These are phyloP conservation scores for Cyclostephanos invisitatus DNA, from an alignment of 108 stramenopile genomes.

Conservation along the genomic window DNA sequence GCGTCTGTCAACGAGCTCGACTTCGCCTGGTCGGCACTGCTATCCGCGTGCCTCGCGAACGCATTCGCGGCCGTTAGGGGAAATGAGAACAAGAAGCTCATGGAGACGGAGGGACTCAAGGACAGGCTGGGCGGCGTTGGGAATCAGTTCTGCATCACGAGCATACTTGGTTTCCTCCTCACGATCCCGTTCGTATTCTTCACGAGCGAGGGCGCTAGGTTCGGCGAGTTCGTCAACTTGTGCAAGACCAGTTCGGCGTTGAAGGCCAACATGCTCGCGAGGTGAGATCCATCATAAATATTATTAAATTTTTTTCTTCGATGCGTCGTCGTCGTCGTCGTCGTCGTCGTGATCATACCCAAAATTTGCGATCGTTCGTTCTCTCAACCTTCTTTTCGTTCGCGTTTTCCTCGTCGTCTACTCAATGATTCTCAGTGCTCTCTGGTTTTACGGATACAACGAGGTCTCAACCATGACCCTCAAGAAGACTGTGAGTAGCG, in stretches of 20 bases:
- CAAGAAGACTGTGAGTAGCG: slow-evolving; percentile 54
- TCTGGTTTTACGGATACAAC: slow-evolving; percentile 73
- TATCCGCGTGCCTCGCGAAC: slow-evolving; percentile 59
- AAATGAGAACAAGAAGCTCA: slow-evolving; percentile 68
- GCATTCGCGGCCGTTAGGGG: slow-evolving; percentile 62
- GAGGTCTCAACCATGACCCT: slow-evolving; percentile 68
- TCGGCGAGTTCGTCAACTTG: slow-evolving; percentile 42
- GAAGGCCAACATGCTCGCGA: slow-evolving; percentile 49
- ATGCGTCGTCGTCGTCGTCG: background rate
- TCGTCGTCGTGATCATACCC: background rate
- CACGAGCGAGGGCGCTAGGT: slow-evolving; percentile 39
- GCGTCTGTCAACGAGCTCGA: slow-evolving; percentile 64
- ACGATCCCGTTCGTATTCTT: slow-evolving; percentile 52
- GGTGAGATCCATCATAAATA: slow-evolving; percentile 8
- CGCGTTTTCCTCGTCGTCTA: slow-evolving; percentile 19
- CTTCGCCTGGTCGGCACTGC: slow-evolving; percentile 57
- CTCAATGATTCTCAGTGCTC: slow-evolving; percentile 43
- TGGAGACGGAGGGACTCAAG: slow-evolving; percentile 66
- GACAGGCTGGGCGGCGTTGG: slow-evolving; percentile 61
- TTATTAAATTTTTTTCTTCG: background rate
- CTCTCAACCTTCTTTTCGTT: background rate
- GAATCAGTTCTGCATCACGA: slow-evolving; percentile 64
- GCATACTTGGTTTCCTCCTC: slow-evolving; percentile 54
- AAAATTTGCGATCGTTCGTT: background rate
- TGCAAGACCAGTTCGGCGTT: slow-evolving; percentile 56